phyloP scores from a whole-genome alignment of 257 asterid species.

The Nicotiana sylvestris region DNA sequence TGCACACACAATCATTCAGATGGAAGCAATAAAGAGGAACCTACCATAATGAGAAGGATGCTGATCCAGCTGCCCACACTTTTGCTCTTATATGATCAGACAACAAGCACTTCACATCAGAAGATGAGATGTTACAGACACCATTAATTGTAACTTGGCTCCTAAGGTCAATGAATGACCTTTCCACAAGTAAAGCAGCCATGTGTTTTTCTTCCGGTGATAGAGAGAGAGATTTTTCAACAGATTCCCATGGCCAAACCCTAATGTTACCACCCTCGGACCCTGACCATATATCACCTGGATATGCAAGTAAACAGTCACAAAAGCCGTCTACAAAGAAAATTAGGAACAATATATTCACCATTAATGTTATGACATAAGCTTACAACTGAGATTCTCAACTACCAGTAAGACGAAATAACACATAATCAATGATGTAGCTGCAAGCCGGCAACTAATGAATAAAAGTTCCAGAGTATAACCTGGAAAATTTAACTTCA shows the following conservation, averaged over 20 bases:
- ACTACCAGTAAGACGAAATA: neutral
- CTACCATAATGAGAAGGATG: slow-evolving; percentile 78
- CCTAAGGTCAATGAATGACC: slow-evolving; percentile 69
- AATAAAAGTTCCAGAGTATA: neutral
- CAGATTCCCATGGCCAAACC: slow-evolving; percentile 89
- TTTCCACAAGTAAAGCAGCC: slow-evolving; percentile 83
- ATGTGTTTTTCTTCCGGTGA: slow-evolving; percentile 82
- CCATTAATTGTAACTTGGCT: slow-evolving; percentile 89
- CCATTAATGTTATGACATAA: neutral
- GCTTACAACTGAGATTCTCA: neutral
- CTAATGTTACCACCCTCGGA: slow-evolving; percentile 69
- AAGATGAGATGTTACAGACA: slow-evolving; percentile 68
- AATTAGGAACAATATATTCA: neutral
- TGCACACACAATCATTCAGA: neutral
- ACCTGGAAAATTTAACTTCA: slow-evolving; percentile 1
- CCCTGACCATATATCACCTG: slow-evolving; percentile 97
- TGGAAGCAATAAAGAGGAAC: slow-evolving; percentile 10
- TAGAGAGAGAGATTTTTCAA: slow-evolving; percentile 73
- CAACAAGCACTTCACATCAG: slow-evolving; percentile 74
- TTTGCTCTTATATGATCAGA: slow-evolving; percentile 61
- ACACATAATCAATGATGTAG: neutral
- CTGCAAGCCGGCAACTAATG: neutral
- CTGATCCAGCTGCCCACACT: slow-evolving; percentile 80
- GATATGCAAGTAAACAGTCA: neutral
- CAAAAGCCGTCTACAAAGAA: neutral